Evolutionary conservation across 139 green algal genomes (phyloP).

Genomic region (Pleodorina starrii): DNA sequence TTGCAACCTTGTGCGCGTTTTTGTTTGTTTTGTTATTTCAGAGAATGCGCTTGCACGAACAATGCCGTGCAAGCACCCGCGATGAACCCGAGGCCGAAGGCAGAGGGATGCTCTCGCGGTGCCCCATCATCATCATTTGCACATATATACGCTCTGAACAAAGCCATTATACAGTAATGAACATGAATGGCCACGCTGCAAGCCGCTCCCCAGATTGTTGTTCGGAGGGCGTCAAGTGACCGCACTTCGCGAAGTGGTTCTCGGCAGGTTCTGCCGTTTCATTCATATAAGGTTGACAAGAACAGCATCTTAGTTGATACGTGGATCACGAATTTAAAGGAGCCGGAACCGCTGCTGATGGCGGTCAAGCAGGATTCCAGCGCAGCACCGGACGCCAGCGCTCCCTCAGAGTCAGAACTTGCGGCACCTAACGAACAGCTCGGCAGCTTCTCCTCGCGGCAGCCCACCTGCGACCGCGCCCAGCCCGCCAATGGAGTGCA

Average conservation of each 20-base stretch:
- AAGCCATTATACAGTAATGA: background rate
- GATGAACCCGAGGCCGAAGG: too few species aligned
- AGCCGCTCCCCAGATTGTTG: background rate
- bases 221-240: background rate
- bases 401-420: background rate
- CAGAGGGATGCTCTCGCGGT: too few species aligned
- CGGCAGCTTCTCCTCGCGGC: background rate
- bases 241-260: background rate
- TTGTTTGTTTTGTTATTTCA: too few species aligned
- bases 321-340: conserved; percentile 9
- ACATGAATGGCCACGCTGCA: conserved; percentile 22
- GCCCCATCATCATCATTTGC: too few species aligned
- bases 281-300: background rate
- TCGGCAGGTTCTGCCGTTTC: conserved; percentile 16
- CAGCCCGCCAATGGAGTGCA: background rate
- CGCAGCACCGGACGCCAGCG: background rate
- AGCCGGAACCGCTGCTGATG: background rate
- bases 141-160: too few species aligned
- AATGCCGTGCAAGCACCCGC: too few species aligned
- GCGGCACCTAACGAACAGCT: background rate
- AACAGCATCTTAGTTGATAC: conserved; percentile 9
- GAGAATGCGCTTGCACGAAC: too few species aligned
- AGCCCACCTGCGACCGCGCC: background rate
- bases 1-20: too few species aligned
- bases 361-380: background rate